Base-by-base conservation (phyloP, 805 yeast genomes). In the Diddensiella santjacobensis region DNA sequence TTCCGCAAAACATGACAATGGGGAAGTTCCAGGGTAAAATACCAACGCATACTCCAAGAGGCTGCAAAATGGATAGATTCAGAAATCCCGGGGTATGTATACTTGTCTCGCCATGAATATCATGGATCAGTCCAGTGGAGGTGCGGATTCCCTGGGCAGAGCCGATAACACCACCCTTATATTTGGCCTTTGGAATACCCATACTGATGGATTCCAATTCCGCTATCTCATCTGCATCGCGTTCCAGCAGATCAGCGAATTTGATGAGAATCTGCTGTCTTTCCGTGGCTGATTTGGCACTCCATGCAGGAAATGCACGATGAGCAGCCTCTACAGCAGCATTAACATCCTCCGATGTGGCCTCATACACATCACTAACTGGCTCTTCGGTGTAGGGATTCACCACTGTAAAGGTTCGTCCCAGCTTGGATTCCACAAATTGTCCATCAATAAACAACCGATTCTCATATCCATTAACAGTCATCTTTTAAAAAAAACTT, bases 291-390 rank as follows among this genome's bases (percentile, higher is more conserved):
- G 85, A 83, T 31, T 72, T 71, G 35, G 68, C 68, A 35, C 85
- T 75, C 96, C 96, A 89, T 31, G 69, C 70, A 48, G 77, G 71
- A 42, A 84, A 89, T 11, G 96, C 96, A 42, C 73, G 81, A 53
- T 74, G 69, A 42, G 96, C 96, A 26, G 95, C 91, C n/a, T 79
- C 77, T 39, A 89, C 95, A 19, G 96, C 96, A 52, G 68, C 58
- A 52, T 87, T 87, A 33, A 87, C 82, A 65, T 87, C 96, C 48
- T 79, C 90, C 49, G 72, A 83, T 52, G 77, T 73, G 43, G 87
- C 93, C 67, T 81, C 87, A 63, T 84, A 81, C 47, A 84, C 79
- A 49, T 77, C 75, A 44, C 82, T 71, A 55, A 84, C 77, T 48
- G 71, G 73, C 62, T 83, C 84, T 66, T 82, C 69, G 33, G 66